These are phyloP conservation scores for Trichoderma endophyticum DNA, from an alignment of 2,329 filamentous ascomycete species.

Conservation along the genomic window DNA sequence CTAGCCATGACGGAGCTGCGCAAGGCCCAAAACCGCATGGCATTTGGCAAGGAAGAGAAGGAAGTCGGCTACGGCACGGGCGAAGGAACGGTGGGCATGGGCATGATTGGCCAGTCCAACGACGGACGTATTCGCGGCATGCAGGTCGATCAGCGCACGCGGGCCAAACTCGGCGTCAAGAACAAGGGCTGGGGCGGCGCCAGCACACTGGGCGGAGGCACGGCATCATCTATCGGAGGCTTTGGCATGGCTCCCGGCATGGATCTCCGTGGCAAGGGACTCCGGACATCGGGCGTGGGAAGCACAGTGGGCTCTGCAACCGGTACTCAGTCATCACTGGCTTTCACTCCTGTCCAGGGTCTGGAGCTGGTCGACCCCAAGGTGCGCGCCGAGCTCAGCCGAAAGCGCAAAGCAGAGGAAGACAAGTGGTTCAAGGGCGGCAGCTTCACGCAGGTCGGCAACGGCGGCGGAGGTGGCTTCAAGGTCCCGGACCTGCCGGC, in stretches of 20 bases:
- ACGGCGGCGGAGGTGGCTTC: slow-evolving; percentile 60
- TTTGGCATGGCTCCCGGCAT: slow-evolving; percentile 67
- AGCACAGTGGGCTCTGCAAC: slow-evolving; percentile 56
- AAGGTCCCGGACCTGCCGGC: slow-evolving; percentile 75
- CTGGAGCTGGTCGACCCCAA: slow-evolving; percentile 94
- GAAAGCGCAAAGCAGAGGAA: slow-evolving; percentile 91
- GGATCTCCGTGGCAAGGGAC: slow-evolving; percentile 72
- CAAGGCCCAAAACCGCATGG: slow-evolving; percentile 94
- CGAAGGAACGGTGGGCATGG: slow-evolving; percentile 80
- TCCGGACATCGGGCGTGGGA: slow-evolving; percentile 80
- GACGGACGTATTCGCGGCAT: slow-evolving; percentile 84
- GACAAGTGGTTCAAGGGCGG: slow-evolving; percentile 96
- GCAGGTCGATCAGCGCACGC: slow-evolving; percentile 89
- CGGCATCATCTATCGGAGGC: slow-evolving; percentile 77
- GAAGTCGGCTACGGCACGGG: slow-evolving; percentile 89
- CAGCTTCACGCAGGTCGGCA: slow-evolving; percentile 86
- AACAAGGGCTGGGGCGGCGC: slow-evolving; percentile 90
- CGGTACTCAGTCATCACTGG: slow-evolving; percentile 81
- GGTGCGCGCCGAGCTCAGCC: slow-evolving; percentile 77
- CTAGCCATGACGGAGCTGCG: slow-evolving; percentile 94
- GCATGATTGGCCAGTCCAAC: slow-evolving; percentile 89
- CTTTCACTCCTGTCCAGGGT: slow-evolving; percentile 92
- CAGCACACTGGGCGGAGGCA: slow-evolving; percentile 62
- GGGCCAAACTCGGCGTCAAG: slow-evolving; percentile 90
- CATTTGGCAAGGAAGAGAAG: slow-evolving; percentile 91